Conservation (phyloP, 225 moss, liverwort and hornwort genomes). For the Thuidium tamariscinum region DNA sequence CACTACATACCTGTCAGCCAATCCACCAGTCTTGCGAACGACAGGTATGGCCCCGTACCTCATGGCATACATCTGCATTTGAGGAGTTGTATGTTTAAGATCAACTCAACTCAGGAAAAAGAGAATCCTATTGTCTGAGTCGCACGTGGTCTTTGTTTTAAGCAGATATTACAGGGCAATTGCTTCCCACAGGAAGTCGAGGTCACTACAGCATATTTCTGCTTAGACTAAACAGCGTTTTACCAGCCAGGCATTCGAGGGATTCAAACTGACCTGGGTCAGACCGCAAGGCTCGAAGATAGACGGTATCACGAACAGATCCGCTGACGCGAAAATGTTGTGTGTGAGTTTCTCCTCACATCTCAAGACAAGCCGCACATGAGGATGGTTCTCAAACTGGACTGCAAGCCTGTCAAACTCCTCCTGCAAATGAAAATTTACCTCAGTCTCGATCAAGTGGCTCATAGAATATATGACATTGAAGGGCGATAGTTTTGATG, state of each 20-base stretch:
- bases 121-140: not conserved
- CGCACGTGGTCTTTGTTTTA: no score
- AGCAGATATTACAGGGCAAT: not conserved
- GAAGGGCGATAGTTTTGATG: not conserved
- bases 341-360: conserved; percentile 77
- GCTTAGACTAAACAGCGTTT: not conserved
- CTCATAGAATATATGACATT: not conserved
- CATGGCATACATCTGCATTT: conserved; percentile 26
- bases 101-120: not conserved
- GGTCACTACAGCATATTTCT: not conserved
- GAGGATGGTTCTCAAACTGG: conserved; percentile 71
- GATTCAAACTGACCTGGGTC: conserved; percentile 39
- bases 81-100: not conserved
- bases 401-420: conserved; percentile 64
- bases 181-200: not conserved
- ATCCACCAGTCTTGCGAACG: conserved; percentile 71
- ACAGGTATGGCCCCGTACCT: conserved; percentile 38
- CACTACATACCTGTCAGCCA: conserved; percentile 57
- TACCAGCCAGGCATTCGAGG: not conserved
- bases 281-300: conserved; percentile 88
- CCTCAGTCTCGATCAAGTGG: not conserved
- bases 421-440: conserved; percentile 5
- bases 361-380: conserved; percentile 64
- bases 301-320: conserved; percentile 78
- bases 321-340: conserved; percentile 77